Base-by-base conservation (phyloP, 2,329 filamentous ascomycete genomes). In the Beauveria sp. region DNA sequence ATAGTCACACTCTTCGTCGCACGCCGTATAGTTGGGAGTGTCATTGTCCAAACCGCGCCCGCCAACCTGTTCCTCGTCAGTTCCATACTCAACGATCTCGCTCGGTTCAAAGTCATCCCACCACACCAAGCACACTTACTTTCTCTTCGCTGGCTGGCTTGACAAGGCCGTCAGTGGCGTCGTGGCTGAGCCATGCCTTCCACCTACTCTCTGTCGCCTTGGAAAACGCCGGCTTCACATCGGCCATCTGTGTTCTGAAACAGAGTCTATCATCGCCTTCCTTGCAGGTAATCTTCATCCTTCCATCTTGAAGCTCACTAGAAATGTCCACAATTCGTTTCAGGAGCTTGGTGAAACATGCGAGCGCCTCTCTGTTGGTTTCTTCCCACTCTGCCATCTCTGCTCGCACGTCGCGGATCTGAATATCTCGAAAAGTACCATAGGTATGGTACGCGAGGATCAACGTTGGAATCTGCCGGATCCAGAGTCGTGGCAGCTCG, bases 181-280 rank as follows among this genome's bases (percentile, higher is more conserved):
- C 46, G 16, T 16, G 24, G 12, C 10, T 46, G 3, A 46, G 42
- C 26, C 46, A 53, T 24, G 53, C 42, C 24, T 52, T 62, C 66
- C 71, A 73, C 43, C 65, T 63, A n/a, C 57, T 63, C 54, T 65
- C 68, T 30, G 67, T 64, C 20, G 63, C 64, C 45, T 67, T 61
- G n/a, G 71, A 73, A 26, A 72, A 51, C 9, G 65, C 66, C n/a
- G 65, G 56, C 6, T 64, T 65, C 9, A 64, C 66, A 30, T 65
- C 66, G 3, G 47, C 55, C 22, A 65, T 52, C 63, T 66, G 65
- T 57, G 66, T 65, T 18, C 66, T 63, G 18, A 71, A 50, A 46
- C 69, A 67, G 16, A 72, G 56, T 9, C n/a, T 30, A 2, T 66
- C 63, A 9, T 30, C 24, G 47, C 47, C 10, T 26, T 50, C 47